Conservation (phyloP, 2,329 filamentous ascomycete genomes). For the Tolypocladium ophioglossoides region DNA sequence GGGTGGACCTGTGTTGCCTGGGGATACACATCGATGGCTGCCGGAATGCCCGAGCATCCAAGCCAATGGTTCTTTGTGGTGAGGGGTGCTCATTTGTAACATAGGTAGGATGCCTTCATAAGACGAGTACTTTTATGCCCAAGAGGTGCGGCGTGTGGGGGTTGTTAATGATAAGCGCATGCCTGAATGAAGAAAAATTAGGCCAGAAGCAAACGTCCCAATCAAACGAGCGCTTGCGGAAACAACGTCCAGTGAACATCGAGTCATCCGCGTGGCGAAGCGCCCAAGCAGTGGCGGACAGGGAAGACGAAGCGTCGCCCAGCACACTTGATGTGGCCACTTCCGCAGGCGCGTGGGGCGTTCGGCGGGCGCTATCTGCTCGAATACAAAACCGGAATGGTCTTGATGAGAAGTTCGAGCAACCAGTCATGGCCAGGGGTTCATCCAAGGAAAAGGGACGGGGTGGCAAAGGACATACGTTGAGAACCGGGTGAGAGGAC, state of each 20-base stretch:
- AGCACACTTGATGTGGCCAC: not conserved
- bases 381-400: too few relatives aligned
- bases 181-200: not conserved
- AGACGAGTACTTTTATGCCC: not conserved
- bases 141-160: not conserved
- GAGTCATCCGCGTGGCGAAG: not conserved
- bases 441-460: not conserved
- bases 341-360: not conserved
- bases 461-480: not conserved
- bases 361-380: not conserved
- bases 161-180: not conserved
- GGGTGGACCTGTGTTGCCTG: not conserved
- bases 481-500: not conserved
- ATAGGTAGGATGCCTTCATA: not conserved
- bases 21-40: not conserved
- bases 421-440: not conserved
- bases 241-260: not conserved
- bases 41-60: not conserved
- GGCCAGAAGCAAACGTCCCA: not conserved
- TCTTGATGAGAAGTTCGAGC: not conserved
- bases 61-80: not conserved
- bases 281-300: not conserved
- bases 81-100: not conserved
- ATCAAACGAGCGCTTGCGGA: not conserved
- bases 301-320: not conserved